Evolutionary conservation across 2,329 filamentous ascomycete species (phyloP).

Genomic region (Mollisia scopiformis): DNA sequence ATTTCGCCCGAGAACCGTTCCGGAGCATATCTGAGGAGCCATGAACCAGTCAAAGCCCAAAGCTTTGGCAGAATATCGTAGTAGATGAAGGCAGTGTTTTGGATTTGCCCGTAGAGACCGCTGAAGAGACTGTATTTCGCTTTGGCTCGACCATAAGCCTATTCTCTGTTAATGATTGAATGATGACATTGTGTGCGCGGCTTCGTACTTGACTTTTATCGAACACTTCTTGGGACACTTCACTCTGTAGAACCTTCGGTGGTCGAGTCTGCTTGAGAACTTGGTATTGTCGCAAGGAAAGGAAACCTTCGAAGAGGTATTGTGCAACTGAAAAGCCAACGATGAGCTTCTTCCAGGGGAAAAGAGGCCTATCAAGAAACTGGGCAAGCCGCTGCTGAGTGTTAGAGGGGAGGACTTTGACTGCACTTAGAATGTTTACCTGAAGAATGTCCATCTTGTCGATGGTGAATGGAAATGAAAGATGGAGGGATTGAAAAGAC

Average conservation of each 20-base stretch:
- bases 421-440: too few relatives aligned
- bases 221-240: conserved; percentile 87
- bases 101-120: conserved; percentile 82
- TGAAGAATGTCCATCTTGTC: conserved; percentile 40
- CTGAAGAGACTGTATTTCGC: conserved; percentile 84
- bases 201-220: conserved; percentile 98
- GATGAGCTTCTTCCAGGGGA: conserved; percentile 97
- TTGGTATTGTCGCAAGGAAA: conserved; percentile 87
- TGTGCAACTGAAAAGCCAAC: conserved; percentile 92
- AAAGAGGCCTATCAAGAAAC: conserved; percentile 86
- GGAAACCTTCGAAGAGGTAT: conserved; percentile 86
- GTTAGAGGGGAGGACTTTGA: too few relatives aligned
- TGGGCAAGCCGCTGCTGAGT: conserved; percentile 76
- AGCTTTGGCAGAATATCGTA: conserved; percentile 89
- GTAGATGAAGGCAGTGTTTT: conserved; percentile 88
- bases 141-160: conserved; percentile 94
- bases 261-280: conserved; percentile 79
- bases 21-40: conserved; percentile 76
- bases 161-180: too few relatives aligned
- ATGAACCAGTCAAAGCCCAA: conserved; percentile 79
- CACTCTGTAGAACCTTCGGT: conserved; percentile 84
- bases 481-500: conserved; percentile 3
- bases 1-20: conserved; percentile 87
- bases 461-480: conserved; percentile 18
- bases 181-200: too few relatives aligned